Conservation (phyloP, 1,284 basidiomycete genomes). For the Apiotrichum sp. region DNA sequence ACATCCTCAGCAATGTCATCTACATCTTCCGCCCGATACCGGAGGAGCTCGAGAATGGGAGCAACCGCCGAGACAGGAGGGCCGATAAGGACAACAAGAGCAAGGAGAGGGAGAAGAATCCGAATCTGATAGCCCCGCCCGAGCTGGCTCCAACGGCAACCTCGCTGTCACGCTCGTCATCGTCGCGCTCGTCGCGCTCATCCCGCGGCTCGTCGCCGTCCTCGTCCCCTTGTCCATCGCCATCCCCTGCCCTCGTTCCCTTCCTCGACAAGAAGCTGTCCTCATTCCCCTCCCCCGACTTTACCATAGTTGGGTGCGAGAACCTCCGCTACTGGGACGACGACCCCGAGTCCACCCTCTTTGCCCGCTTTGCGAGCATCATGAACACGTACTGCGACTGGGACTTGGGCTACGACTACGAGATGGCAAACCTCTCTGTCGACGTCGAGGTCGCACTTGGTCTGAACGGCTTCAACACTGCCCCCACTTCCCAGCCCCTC, state of each 20-base stretch:
- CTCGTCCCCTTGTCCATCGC: background rate
- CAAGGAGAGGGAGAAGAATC: background rate
- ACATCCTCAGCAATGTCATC: slow-evolving; percentile 1
- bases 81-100: no score
- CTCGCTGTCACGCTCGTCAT: no score
- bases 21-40: background rate
- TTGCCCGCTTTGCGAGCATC: slow-evolving; percentile 1
- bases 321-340: slow-evolving; percentile 2
- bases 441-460: background rate
- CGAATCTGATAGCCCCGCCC: background rate
- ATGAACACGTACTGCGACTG: slow-evolving; percentile 3
- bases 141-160: no score
- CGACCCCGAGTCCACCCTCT: slow-evolving; percentile 1
- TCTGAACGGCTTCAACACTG: background rate
- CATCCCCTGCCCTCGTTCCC: background rate
- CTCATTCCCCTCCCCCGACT: background rate
- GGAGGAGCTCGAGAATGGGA: background rate
- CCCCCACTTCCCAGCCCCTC: no score
- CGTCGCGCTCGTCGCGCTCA: no score
- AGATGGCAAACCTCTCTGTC: background rate
- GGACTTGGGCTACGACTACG: background rate
- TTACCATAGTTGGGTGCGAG: slow-evolving; percentile 2
- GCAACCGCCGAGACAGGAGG: no score
- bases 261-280: slow-evolving; percentile 2
- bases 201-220: background rate